These are phyloP conservation scores for Apiospora saccharicola DNA, from an alignment of 2,329 filamentous ascomycete genomes.

Conservation along the genomic window DNA sequence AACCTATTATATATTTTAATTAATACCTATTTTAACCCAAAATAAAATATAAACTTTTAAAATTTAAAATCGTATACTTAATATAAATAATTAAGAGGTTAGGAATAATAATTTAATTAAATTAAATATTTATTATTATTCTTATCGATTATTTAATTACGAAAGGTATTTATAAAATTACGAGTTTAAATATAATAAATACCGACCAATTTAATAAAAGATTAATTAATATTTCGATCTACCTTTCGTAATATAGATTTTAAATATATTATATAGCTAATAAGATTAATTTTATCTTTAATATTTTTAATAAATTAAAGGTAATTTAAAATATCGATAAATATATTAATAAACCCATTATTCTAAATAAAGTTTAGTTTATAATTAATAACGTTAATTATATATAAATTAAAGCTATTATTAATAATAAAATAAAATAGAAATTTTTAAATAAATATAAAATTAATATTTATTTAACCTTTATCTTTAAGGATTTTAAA, in stretches of 20 bases:
- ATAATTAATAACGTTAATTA: background rate
- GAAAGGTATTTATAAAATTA: background rate
- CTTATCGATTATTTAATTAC: background rate
- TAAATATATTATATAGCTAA: too few relatives aligned
- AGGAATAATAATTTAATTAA: background rate
- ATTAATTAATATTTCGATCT: background rate
- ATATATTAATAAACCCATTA: too few relatives aligned
- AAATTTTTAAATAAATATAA: background rate
- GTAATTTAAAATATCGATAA: too few relatives aligned
- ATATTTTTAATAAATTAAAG: too few relatives aligned
- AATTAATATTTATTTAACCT: background rate
- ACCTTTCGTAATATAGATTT: background rate
- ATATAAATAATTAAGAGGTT: background rate
- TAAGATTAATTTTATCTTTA: too few relatives aligned
- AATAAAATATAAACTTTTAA: background rate
- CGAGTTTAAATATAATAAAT: slow-evolving; percentile 12
- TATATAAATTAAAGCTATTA: background rate
- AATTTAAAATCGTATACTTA: background rate
- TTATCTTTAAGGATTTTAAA: too few relatives aligned
- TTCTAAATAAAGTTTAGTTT: too few relatives aligned
- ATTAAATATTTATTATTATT: background rate
- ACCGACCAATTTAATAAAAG: background rate
- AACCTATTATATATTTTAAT: background rate
- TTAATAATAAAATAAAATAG: background rate
- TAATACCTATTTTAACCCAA: background rate